A percentile compares a stretch with the other conserved stretches of the same genome.
These are phyloP conservation scores for Periconia digitata DNA, from an alignment of 2,329 filamentous ascomycete genomes.

Conservation along the genomic window DNA sequence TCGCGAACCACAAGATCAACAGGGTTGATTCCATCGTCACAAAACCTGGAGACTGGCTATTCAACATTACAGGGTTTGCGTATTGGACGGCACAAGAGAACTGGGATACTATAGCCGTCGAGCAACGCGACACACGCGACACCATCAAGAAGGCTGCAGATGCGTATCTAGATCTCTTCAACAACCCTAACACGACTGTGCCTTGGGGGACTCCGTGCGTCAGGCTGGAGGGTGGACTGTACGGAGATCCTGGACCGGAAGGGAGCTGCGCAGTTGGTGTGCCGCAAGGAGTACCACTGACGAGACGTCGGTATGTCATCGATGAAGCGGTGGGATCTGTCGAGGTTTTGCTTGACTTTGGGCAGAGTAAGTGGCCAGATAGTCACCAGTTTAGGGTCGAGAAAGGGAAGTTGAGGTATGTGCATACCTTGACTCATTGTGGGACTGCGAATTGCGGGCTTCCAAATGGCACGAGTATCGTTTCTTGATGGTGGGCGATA, in stretches of 20 bases:
- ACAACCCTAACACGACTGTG: slow-evolving; percentile 17
- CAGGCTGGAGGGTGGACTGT: slow-evolving; percentile 27
- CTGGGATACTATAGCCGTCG: slow-evolving; percentile 17
- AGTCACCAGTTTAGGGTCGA: slow-evolving; percentile 29
- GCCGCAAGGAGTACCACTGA: slow-evolving; percentile 23
- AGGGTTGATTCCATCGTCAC: slow-evolving; percentile 26
- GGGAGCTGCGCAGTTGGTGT: slow-evolving; percentile 24
- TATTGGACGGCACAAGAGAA: slow-evolving; percentile 17
- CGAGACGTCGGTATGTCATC: slow-evolving; percentile 26
- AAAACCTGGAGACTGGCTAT: slow-evolving; percentile 30
- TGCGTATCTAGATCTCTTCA: slow-evolving; percentile 23
- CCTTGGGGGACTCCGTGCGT: slow-evolving; percentile 30
- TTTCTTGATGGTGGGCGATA: not conserved
- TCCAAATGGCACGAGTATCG: slow-evolving; percentile 1
- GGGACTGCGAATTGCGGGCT: slow-evolving; percentile 24
- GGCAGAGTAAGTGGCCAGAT: slow-evolving; percentile 23
- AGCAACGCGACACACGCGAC: slow-evolving; percentile 11
- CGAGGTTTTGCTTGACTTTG: slow-evolving; percentile 28
- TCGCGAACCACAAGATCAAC: slow-evolving; percentile 27
- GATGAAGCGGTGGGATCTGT: slow-evolving; percentile 26
- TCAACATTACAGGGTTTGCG: slow-evolving; percentile 23
- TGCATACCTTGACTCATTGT: slow-evolving; percentile 32
- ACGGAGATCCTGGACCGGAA: slow-evolving; percentile 24
- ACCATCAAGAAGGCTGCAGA: slow-evolving; percentile 21
- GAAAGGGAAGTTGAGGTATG: slow-evolving; percentile 24